Evolutionary conservation across 2,329 filamentous ascomycete species (phyloP).

Genomic region (Ceratocystis albifundus): DNA sequence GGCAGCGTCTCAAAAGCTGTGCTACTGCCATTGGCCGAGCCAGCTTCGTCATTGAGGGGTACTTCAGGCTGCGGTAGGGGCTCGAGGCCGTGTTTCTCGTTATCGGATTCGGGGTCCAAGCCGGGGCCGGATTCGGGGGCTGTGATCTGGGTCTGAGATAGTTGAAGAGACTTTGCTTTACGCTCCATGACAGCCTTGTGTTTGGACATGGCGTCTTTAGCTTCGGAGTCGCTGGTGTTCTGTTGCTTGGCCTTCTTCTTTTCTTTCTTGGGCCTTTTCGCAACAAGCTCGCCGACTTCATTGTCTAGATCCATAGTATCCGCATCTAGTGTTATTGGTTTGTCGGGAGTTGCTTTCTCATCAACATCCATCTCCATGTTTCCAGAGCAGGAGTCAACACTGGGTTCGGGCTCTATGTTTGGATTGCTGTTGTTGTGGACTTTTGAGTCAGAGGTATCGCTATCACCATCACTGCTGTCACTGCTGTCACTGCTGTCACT

Average conservation of each 20-base stretch:
- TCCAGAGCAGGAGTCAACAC: neutral
- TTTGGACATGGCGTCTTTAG: constrained; percentile 21
- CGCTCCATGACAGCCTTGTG: constrained; percentile 26
- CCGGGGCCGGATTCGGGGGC: constrained; percentile 26
- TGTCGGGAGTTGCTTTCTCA: constrained; percentile 22
- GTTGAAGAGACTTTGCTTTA: constrained; percentile 29
- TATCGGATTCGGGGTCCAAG: constrained; percentile 29
- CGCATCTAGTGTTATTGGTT: neutral
- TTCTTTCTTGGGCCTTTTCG: constrained; percentile 20
- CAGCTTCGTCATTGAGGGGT: constrained; percentile 43
- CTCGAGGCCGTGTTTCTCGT: constrained; percentile 57
- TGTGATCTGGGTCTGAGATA: constrained; percentile 29
- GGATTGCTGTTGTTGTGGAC: neutral
- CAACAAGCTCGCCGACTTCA: constrained; percentile 24
- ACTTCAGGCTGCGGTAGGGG: constrained; percentile 70
- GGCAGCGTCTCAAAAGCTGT: constrained; percentile 61
- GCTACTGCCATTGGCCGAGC: constrained; percentile 47
- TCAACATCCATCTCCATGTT: constrained; percentile 13
- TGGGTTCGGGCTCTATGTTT: neutral
- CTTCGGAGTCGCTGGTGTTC: constrained; percentile 4
- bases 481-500: neutral
- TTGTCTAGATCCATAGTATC: constrained; percentile 14
- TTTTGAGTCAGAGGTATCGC: neutral
- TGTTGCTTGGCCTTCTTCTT: constrained; percentile 30
- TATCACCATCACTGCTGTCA: constrained; percentile 7